A percentile compares a stretch with the other conserved stretches of the same genome.
phyloP scores from a whole-genome alignment of 23 red algal genomes.

The Agarophyton chilense region DNA sequence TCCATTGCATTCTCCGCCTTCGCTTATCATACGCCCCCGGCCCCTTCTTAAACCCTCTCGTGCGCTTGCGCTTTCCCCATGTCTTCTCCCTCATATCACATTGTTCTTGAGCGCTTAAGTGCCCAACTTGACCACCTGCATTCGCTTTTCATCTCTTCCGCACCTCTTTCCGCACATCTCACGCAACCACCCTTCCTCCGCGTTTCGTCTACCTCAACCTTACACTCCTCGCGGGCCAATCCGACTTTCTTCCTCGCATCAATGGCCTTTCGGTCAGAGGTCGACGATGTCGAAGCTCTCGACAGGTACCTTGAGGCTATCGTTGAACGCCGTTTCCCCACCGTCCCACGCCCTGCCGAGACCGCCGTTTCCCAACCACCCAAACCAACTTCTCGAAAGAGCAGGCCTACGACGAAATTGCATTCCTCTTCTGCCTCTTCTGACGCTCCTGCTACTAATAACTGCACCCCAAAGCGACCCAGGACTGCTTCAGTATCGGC shows the following conservation, averaged over 20 bases:
- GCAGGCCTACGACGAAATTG: neutral
- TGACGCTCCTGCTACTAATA: neutral
- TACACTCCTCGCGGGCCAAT: neutral
- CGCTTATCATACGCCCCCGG: too few relatives aligned
- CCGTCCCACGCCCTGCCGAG: neutral
- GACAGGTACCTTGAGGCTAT: constrained; percentile 22
- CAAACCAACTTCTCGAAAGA: neutral
- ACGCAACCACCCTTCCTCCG: neutral
- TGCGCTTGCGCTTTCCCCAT: constrained; percentile 32
- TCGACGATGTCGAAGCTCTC: constrained; percentile 20
- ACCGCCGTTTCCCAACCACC: neutral
- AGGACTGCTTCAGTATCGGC: neutral
- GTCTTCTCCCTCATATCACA: constrained; percentile 4
- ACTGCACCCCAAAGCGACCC: neutral
- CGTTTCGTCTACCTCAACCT: neutral
- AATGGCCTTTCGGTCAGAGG: constrained; percentile 11
- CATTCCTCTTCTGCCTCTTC: neutral
- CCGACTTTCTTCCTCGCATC: neutral
- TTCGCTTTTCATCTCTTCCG: neutral
- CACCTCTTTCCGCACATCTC: neutral
- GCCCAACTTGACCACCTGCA: constrained; percentile 9
- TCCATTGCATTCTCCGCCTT: too few relatives aligned
- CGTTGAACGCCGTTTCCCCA: neutral
- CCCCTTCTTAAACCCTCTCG: neutral
- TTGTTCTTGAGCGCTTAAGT: constrained; percentile 16